phyloP scores from a whole-genome alignment of 139 green algal genomes.

The Chlamydomonas applanata region DNA sequence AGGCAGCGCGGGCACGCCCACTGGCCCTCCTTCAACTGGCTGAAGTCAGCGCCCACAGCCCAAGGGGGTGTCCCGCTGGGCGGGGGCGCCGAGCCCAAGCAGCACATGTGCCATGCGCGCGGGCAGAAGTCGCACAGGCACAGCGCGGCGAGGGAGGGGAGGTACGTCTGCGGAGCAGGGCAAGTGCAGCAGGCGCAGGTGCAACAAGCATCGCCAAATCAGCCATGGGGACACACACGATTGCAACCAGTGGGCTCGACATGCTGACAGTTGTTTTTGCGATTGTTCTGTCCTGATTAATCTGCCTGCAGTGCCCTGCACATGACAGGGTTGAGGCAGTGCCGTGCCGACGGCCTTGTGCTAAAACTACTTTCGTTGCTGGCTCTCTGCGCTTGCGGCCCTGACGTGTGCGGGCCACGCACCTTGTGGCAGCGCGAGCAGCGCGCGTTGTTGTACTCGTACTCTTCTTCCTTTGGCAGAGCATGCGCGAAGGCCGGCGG shows the following conservation, averaged over 20 bases:
- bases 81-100: conserved; percentile 31
- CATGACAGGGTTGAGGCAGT: too few relatives aligned
- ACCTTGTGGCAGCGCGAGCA: conserved; percentile 32
- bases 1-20: not conserved
- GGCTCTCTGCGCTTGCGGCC: too few relatives aligned
- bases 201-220: not conserved
- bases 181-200: too few relatives aligned
- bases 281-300: too few relatives aligned
- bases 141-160: conserved; percentile 33
- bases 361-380: too few relatives aligned
- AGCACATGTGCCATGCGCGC: conserved; percentile 47
- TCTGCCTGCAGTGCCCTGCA: not conserved
- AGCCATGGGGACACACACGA: not conserved
- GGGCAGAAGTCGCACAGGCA: conserved; percentile 59
- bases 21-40: conserved; percentile 4
- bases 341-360: too few relatives aligned
- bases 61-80: not conserved
- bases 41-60: not conserved
- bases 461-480: conserved; percentile 18
- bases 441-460: conserved; percentile 22
- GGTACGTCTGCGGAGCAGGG: conserved; percentile 41
- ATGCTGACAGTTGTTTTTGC: not conserved
- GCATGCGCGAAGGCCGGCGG: not conserved
- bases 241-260: not conserved
- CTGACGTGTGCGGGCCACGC: not conserved